phyloP scores from a whole-genome alignment of 148 eudicot species.

The Pharnaceum exiguum region DNA sequence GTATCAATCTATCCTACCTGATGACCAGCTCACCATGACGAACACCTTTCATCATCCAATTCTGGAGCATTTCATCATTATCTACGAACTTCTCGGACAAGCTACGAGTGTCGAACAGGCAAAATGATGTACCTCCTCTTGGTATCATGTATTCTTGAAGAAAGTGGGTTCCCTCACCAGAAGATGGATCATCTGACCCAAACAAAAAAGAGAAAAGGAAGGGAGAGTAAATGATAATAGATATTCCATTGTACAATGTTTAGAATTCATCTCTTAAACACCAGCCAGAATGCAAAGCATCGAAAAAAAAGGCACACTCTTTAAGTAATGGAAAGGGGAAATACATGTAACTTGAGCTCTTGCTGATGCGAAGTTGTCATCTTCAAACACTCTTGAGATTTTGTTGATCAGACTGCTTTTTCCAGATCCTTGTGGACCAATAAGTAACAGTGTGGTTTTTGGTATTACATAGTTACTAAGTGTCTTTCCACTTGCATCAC shows the following conservation, averaged over 20 bases:
- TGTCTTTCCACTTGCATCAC: conserved; percentile 33
- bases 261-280: background rate
- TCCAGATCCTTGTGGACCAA: conserved; percentile 85
- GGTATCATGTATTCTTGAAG: conserved; percentile 73
- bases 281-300: no score
- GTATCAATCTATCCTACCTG: conserved; percentile 37
- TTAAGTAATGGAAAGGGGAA: background rate
- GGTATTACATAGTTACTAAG: conserved; percentile 47
- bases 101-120: conserved; percentile 83
- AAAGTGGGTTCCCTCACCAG: conserved; percentile 66
- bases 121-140: conserved; percentile 49
- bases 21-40: conserved; percentile 59
- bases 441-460: conserved; percentile 50
- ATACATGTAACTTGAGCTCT: conserved; percentile 93
- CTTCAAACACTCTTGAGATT: conserved; percentile 71
- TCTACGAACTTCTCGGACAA: conserved; percentile 43
- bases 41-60: conserved; percentile 80
- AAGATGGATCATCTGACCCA: conserved; percentile 37
- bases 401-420: conserved; percentile 83
- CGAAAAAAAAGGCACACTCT: background rate
- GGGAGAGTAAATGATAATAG: no score
- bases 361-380: conserved; percentile 56
- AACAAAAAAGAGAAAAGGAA: background rate
- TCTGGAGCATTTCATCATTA: conserved; percentile 42
- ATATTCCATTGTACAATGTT: background rate